phyloP scores from a whole-genome alignment of 1,139 yeast genomes.

The Sugiyamaella castrensis region DNA sequence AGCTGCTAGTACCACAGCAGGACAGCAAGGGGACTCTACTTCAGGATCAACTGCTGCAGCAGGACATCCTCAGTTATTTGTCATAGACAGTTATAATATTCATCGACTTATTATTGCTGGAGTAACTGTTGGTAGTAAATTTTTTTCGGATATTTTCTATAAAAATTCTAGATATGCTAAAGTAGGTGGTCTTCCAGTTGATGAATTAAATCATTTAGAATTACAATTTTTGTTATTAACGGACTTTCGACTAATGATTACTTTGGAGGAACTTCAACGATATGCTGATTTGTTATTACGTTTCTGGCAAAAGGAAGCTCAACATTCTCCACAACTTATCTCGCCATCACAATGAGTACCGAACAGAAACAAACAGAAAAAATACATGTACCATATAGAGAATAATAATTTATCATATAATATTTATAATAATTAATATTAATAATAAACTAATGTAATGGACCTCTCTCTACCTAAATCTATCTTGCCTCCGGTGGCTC shows the following conservation, averaged over 20 bases:
- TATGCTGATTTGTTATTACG: slow-evolving; percentile 83
- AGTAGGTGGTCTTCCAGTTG: slow-evolving; percentile 95
- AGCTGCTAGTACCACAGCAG: background rate
- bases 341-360: background rate
- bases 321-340: slow-evolving; percentile 7
- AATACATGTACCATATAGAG: background rate
- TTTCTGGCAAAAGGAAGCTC: slow-evolving; percentile 56
- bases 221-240: slow-evolving; percentile 79
- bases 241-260: slow-evolving; percentile 83
- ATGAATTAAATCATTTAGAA: slow-evolving; percentile 89
- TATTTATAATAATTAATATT: too few relatives aligned
- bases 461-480: too few relatives aligned
- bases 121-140: slow-evolving; percentile 91
- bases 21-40: background rate
- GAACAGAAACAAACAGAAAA: too few relatives aligned
- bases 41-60: slow-evolving; percentile 1
- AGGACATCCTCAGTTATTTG: slow-evolving; percentile 49
- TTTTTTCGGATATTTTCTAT: slow-evolving; percentile 93
- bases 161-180: slow-evolving; percentile 95
- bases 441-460: too few relatives aligned
- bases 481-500: slow-evolving; percentile 1
- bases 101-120: slow-evolving; percentile 96
- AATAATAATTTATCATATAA: background rate
- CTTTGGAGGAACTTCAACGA: slow-evolving; percentile 84
- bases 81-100: slow-evolving; percentile 93